Evolutionary conservation across 2,329 filamentous ascomycete species (phyloP), one percentile per base, ranked within the genome.

Genomic region (Xylaria sp.): DNA sequence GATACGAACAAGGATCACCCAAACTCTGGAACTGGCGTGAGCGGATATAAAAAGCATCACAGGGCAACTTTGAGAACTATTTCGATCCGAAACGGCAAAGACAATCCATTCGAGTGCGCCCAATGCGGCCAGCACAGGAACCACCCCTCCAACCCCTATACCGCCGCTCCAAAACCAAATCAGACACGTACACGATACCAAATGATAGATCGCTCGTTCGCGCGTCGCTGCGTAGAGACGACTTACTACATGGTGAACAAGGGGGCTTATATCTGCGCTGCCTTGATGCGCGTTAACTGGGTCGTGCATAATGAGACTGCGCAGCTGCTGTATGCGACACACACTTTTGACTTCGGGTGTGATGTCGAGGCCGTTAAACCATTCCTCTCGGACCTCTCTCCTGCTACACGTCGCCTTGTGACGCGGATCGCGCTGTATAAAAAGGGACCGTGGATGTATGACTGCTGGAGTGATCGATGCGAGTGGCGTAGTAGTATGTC

Each of bases 331-430:
- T 89, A 89, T 73, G 78, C 77, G 7, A 76, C 73, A 58, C 84
- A 87, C 71, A 77, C 77, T 0, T 89, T 89, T 72, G 82, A 84
- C 69, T 89, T 89, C 72, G 83, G 82, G 64, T 79, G 80, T 50
- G 80, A 86, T 73, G 78, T 89, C 66, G 87, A 89, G 73, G 84
- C 86, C 15, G 79, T 87, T 5, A 79, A 83, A 0, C 85, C 86
- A 0, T 89, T 89, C 71, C 77, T 89, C 40, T 76, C 78, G 33
- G 85, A 89, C 71, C 78, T 87, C 35, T 84, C 83, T 2, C 78
- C 80, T 1, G 68, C 73, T 17, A 81, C 83, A 2, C 78, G 83
- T 35, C 71, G 73, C 9, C 76, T 83, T 49, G 74, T 89, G 61
- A 76, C 78, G 31, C 78, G 79, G 37, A 74, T 89, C 11, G 78